Conservation (phyloP, 1,284 basidiomycete genomes). For the Rhodofomes roseus region DNA sequence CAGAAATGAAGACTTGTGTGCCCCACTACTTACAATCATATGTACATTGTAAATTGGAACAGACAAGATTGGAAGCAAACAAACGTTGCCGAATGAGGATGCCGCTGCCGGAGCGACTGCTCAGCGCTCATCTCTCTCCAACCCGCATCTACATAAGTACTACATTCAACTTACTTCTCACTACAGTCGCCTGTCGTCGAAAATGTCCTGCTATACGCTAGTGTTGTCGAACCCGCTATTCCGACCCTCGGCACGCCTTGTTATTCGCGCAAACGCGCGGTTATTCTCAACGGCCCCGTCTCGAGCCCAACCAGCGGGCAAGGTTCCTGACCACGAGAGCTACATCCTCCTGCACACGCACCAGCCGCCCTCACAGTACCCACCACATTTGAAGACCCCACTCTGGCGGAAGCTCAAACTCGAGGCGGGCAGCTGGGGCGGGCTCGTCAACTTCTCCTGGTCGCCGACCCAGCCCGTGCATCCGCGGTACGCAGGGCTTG, state of each 20-base stretch:
- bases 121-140: too few species aligned
- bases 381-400: conserved; percentile 44
- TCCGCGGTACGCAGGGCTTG: conserved; percentile 13
- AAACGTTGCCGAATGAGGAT: too few species aligned
- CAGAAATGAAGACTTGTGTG: too few species aligned
- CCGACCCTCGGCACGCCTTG: not conserved
- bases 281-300: not conserved
- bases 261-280: not conserved
- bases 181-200: not conserved
- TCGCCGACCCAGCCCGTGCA: conserved; percentile 26
- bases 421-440: conserved; percentile 41
- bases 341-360: conserved; percentile 56
- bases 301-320: conserved; percentile 31
- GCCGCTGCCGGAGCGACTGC: too few species aligned
- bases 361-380: conserved; percentile 45
- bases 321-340: conserved; percentile 47
- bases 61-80: too few species aligned
- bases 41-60: too few species aligned
- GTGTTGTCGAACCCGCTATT: not conserved
- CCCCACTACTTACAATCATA: too few species aligned
- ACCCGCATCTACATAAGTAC: too few species aligned
- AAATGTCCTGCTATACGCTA: not conserved
- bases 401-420: conserved; percentile 50
- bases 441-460: conserved; percentile 61
- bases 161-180: too few species aligned